Conservation (phyloP, 2,329 filamentous ascomycete species). For the Colletotrichum abscissum region DNA sequence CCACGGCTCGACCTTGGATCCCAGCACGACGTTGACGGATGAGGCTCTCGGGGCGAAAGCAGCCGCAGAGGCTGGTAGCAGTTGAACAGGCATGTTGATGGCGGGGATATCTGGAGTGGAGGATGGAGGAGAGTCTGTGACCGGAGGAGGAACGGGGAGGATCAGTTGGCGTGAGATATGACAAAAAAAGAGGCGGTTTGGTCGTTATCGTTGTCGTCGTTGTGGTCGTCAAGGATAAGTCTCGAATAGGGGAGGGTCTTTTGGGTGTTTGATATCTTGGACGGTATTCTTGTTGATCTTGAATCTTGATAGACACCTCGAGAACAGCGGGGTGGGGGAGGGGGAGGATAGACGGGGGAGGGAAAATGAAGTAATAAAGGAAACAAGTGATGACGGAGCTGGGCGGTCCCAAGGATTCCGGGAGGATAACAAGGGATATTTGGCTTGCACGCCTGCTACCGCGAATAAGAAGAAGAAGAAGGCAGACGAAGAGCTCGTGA, state of each 20-base stretch:
- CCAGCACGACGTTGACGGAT: conserved; percentile 93
- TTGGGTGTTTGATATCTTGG: background rate
- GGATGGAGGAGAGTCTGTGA: conserved; percentile 14
- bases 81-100: conserved; percentile 86
- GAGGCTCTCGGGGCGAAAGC: conserved; percentile 93
- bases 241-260: background rate
- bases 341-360: conserved; percentile 39
- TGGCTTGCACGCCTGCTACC: conserved; percentile 72
- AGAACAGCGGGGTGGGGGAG: conserved; percentile 35
- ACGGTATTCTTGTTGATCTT: conserved; percentile 2
- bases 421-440: conserved; percentile 52
- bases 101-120: conserved; percentile 32
- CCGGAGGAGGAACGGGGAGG: conserved; percentile 30
- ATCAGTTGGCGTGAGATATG: conserved; percentile 24
- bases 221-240: conserved; percentile 28
- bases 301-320: background rate
- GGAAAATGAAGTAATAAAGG: conserved; percentile 53
- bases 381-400: conserved; percentile 59
- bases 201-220: background rate
- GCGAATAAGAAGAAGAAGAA: conserved; percentile 68
- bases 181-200: background rate
- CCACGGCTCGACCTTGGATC: conserved; percentile 94
- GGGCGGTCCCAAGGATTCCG: conserved; percentile 61
- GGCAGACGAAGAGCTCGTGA: conserved; percentile 69
- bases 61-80: conserved; percentile 94